Base-by-base conservation (phyloP, 352 stramenopile species). In the Halophytophthora polymorphica region DNA sequence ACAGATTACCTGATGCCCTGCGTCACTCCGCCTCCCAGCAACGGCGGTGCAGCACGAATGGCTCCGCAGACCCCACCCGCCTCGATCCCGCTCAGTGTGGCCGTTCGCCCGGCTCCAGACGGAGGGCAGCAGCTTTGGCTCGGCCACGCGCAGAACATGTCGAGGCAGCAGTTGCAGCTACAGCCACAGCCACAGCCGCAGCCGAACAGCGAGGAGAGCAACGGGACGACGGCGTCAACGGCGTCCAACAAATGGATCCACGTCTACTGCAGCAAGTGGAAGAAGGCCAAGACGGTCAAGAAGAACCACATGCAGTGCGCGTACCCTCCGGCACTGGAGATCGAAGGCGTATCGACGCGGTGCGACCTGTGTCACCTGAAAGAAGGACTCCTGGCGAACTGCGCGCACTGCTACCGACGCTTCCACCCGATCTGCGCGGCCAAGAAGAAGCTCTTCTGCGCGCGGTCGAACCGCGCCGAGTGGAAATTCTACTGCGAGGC, bases 1-100 rank as follows among this genome's bases (percentile, higher is more conserved):
- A 74, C 64, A 37, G 85, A 89, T 43, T 93, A 93, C 41, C 71
- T 95, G 54, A 90, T 95, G 76, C 81, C 83, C 14, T 90, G 83
- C 31, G 44, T 71, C 6, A 61, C 70, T 25, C 49, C 53, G 0
- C 53, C 55, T 6, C 13, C n/a, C 10, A 49, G 15, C 41, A 46
- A 46, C 44, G 12, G 40, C 22, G 2, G 21, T 23, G 21, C 21
- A 8, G 57, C 34, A 34, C 37, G 50, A 15, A 33, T 39, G 18
- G 67, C 43, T 41, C n/a, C 31, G 6, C 51, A 66, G 49, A 5
- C 51, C 42, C 15, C 51, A 39, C 31, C 29, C 2, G 42, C 21
- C 21, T 41, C 38, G 6, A 71, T 45, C 22, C 14, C 44, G 35
- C 19, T 38, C 6, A 51, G 6, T 43, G 42, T 43, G n/a, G 50